Evolutionary conservation across 176 grass and related monocot species (phyloP), one percentile per base, ranked within the genome.

Genomic region (Alloteropsis semialata): DNA sequence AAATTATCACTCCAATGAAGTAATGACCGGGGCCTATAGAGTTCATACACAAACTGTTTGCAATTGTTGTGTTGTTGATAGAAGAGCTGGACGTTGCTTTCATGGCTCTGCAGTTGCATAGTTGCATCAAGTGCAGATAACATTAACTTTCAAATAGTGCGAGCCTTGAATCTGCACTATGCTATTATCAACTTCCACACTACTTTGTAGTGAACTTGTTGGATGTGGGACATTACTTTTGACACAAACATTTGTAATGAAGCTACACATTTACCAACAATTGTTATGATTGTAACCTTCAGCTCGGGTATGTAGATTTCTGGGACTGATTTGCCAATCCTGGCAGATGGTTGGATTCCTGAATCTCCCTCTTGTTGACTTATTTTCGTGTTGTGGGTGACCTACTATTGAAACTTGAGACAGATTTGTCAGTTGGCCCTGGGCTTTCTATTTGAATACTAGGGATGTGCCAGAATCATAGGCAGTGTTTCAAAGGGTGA

Each of bases 271-370:
- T 58, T 44, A 24, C 45, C 57, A 36, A 25, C 41, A 58, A 3
- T 59, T 64, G 9, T 38, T 21, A 82, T 46, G 27, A 59, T 73
- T 72, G 41, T 29, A 50, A 82, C 21, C 42, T 38, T 63, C 19
- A 48, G 25, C 12, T 25, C 8, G 48, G 54, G 5, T 5, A 38
- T 51, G 37, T 77, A 77, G 44, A 61, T 38, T 78, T 30, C 50
- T 73, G 25, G 29, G 51, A 82, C 27, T 87, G 42, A 48, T 66
- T 84, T 53, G 14, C 42, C 37, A 84, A 74, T 82, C 33, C 29
- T 69, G 36, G 42, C 27, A 34, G 41, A n/a, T 49, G 11, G 59
- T 65, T 48, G 29, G 6, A n/a, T 2, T 43, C 56, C 24, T 59
- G 10, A 30, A 16, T 25, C 42, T 68, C 33, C n/a, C 30, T 82